Base-by-base conservation (phyloP, 306 rosid genomes). In the Vicia villosa region DNA sequence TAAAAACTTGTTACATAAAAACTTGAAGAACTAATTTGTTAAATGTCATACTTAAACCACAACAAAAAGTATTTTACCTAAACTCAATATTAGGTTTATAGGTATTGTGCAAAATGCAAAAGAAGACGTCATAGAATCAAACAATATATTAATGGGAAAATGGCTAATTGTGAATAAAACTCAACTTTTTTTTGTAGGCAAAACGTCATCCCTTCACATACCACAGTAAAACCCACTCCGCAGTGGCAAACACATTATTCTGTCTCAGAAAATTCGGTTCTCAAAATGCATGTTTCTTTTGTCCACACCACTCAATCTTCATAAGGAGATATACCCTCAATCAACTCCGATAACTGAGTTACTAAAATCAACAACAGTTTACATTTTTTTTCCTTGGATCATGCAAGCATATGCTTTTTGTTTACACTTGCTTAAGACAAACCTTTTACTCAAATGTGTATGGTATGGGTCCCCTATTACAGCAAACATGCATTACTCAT, bases 391-490 rank as follows among this genome's bases (percentile, higher is more conserved):
- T 43, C 69, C 80, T 74, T 52, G 40, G 74, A 63, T 43, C 59
- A 7, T 37, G 78, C 47, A 17, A 66, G 6, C 67, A 61, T 17
- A 54, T 42, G 75, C 76, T 74, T 68, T 70, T 79, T 78, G 75
- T 81, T 22, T 74, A 45, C 46, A 60, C 63, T 60, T 49, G 64
- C 7, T 66, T 54, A 77, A 64, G 88, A 86, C 86, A 81, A 83
- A 81, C 82, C 74, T 68, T 83, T 82, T 79, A 52, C 79, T 69
- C 76, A 84, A 83, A 86, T 86, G 85, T 89, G 75, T 63, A 42
- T 17, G 58, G 58, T 46, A 77, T 72, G 65, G 65, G 66, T 38
- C 22, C 61, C 70, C 54, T 28, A 5, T 45, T 19, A 34, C 14
- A 22, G 21, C 51, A 73, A 72, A 15, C 52, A 58, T 41, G 55